These are phyloP conservation scores for Globisporangium viniferum DNA, from an alignment of 352 stramenopile genomes.

Conservation along the genomic window DNA sequence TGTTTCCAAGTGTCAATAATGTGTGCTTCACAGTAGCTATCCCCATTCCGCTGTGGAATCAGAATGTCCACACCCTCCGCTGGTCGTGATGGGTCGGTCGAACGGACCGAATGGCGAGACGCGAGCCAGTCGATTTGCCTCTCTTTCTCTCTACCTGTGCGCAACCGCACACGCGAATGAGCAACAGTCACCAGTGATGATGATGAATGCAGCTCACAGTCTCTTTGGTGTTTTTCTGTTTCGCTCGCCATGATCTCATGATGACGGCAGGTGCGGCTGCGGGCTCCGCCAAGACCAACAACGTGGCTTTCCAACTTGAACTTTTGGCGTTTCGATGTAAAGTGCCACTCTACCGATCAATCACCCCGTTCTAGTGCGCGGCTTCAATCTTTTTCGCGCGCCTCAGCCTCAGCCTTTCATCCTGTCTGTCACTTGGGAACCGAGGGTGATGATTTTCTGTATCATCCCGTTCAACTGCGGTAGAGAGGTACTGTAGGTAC, in stretches of 20 bases:
- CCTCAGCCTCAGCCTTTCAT: not conserved
- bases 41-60: not conserved
- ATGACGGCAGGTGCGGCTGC: not conserved
- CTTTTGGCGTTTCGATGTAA: not conserved
- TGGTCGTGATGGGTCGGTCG: not conserved
- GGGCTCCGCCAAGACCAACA: not conserved
- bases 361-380: not conserved
- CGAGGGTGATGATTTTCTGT: not conserved
- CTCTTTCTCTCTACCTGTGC: too few relatives aligned
- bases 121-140: not conserved
- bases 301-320: constrained; percentile 1
- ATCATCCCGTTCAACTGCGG: not conserved
- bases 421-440: not conserved
- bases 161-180: not conserved
- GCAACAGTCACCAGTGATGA: not conserved
- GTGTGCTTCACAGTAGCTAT: too few relatives aligned
- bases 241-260: not conserved
- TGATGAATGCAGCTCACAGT: too few relatives aligned
- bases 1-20: too few relatives aligned
- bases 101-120: not conserved
- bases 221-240: not conserved
- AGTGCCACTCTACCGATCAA: not conserved
- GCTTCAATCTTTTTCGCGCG: not conserved
- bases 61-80: not conserved
- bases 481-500: not conserved